Evolutionary conservation across 1,284 basidiomycete genomes (phyloP), one percentile per base, ranked within the genome.

Genomic region (Anthracocystis panici-leucophaei): DNA sequence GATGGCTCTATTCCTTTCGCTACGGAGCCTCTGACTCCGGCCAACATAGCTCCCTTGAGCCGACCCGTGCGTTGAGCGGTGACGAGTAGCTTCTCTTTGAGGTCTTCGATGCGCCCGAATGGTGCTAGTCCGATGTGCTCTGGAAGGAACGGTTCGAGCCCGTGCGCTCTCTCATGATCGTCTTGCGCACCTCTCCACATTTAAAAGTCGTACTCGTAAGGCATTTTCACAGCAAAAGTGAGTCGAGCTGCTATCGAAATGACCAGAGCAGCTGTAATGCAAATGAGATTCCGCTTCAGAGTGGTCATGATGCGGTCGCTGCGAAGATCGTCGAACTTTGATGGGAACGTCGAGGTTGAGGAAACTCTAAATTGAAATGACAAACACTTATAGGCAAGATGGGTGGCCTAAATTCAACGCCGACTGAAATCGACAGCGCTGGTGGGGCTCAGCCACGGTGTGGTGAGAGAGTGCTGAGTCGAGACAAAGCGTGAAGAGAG

Each of bases 121-220:
- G 33, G 29, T 5, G 35, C 40, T 5, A 52, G 0, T 18, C 40
- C 57, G 20, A 52, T 40, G 18, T 44, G 57, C 25, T 12, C n/a
- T 7, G 57, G 48, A 4, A 5, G 25, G 33, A 59, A 59, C 1
- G 25, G n/a, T 2, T 6, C 11, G 8, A 18, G 21, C 31, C 41
- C 49, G 45, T 59, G 57, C 14, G 57, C 41, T 23, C 41, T 20
- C 4, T 0, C 11, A n/a, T 59, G 51, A 2, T 51, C 57, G 1
- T 59, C 48, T 52, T 59, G 57, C 12, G 57, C 57, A 29, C 57
- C 57, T 7, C 2, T 27, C 49, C 48, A 59, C 57, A 59, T 59
- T 4, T 40, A 8, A 7, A 45, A 21, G 20, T 59, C 49, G 18
- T 42, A 59, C n/a, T 33, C 27, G 27, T 51, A n/a, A 16, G 45